Conservation (phyloP, 208 protist species). For the Wallacemonas rigidus region DNA sequence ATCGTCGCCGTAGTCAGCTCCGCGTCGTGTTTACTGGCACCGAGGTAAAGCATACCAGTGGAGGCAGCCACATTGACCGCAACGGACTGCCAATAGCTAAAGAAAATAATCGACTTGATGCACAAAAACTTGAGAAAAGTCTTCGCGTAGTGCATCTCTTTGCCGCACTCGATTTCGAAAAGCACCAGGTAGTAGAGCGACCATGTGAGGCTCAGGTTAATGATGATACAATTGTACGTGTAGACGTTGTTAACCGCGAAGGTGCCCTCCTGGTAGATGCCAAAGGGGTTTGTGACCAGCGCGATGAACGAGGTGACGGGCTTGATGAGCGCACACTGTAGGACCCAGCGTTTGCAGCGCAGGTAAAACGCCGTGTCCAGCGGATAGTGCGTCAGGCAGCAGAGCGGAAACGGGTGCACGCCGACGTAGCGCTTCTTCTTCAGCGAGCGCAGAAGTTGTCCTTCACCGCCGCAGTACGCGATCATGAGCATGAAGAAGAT, state of each 20-base stretch:
- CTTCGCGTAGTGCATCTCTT: constrained; percentile 83
- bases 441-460: constrained; percentile 75
- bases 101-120: constrained; percentile 91
- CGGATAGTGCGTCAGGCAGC: constrained; percentile 60
- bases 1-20: constrained; percentile 59
- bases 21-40: constrained; percentile 31
- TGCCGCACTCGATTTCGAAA: constrained; percentile 80
- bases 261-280: constrained; percentile 70
- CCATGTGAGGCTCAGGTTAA: constrained; percentile 81
- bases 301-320: constrained; percentile 70
- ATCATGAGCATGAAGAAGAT: constrained; percentile 92
- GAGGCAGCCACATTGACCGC: constrained; percentile 53
- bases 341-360: constrained; percentile 87
- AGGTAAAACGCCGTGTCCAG: constrained; percentile 80
- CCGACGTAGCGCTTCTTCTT: constrained; percentile 76
- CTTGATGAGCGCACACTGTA: constrained; percentile 91
- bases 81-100: constrained; percentile 88
- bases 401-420: constrained; percentile 75
- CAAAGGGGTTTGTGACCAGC: constrained; percentile 60
- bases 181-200: constrained; percentile 89
- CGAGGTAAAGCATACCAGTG: constrained; percentile 54
- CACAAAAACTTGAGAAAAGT: constrained; percentile 89
- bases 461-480: constrained; percentile 86
- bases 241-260: constrained; percentile 73
- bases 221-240: constrained; percentile 81